A percentile compares a stretch with the other conserved stretches of the same genome.
Conservation (phyloP, 2,329 filamentous ascomycete genomes). For the Fusarium buharicum region DNA sequence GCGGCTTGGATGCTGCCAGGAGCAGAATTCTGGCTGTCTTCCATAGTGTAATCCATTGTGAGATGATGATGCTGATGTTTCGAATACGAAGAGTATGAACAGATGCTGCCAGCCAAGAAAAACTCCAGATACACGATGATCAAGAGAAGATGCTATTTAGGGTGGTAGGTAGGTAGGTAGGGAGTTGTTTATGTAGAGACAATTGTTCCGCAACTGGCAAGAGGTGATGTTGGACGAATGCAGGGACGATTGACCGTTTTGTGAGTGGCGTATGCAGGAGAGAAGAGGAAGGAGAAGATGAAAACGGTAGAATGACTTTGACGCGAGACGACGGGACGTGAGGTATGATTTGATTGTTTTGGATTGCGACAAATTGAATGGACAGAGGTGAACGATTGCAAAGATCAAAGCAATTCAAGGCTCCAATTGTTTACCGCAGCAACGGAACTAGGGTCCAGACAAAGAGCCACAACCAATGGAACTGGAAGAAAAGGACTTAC, state of each 20-base stretch:
- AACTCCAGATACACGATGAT: background rate
- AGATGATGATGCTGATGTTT: slow-evolving; percentile 10
- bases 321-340: slow-evolving; percentile 13
- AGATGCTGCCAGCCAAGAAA: slow-evolving; percentile 22
- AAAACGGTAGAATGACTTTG: slow-evolving; percentile 7
- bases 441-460: slow-evolving; percentile 40
- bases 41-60: slow-evolving; percentile 58
- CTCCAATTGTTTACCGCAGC: slow-evolving; percentile 49
- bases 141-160: slow-evolving; percentile 5
- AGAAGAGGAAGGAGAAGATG: slow-evolving; percentile 3
- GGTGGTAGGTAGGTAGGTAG: slow-evolving; percentile 18
- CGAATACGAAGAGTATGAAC: slow-evolving; percentile 9
- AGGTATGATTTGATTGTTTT: slow-evolving; percentile 26
- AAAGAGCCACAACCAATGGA: slow-evolving; percentile 36
- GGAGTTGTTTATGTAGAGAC: slow-evolving; percentile 28
- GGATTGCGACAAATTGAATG: slow-evolving; percentile 20
- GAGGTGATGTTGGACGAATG: slow-evolving; percentile 30
- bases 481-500: slow-evolving; percentile 8
- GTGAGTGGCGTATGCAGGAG: slow-evolving; percentile 20
- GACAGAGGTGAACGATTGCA: slow-evolving; percentile 24
- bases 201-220: slow-evolving; percentile 39
- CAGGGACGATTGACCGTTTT: slow-evolving; percentile 16
- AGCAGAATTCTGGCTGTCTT: slow-evolving; percentile 73
- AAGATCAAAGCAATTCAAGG: slow-evolving; percentile 16
- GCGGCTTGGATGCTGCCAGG: slow-evolving; percentile 70